Evolutionary conservation across 2,329 filamentous ascomycete species (phyloP).

Genomic region (Sarocladiaceae sp.): DNA sequence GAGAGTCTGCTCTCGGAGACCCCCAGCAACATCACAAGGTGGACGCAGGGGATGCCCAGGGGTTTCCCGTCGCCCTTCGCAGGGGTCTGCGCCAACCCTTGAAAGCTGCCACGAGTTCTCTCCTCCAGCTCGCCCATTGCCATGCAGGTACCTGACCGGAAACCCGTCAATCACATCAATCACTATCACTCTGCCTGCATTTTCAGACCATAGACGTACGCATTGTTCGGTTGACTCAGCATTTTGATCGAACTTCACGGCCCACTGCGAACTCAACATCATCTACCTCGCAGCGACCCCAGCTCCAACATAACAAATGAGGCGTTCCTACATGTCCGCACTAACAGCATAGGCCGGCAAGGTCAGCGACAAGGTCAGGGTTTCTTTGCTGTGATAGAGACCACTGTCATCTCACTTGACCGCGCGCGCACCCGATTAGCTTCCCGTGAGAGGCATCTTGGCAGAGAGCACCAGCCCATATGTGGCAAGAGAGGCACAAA

Average conservation of each 20-base stretch:
- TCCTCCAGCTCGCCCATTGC: background rate
- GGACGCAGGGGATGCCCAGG: background rate
- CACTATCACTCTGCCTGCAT: too few species aligned
- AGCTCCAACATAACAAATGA: background rate
- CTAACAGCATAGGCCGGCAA: too few species aligned
- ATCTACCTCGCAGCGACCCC: background rate
- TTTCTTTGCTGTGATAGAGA: background rate
- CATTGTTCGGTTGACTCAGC: too few species aligned
- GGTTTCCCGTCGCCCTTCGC: background rate
- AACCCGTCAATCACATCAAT: too few species aligned
- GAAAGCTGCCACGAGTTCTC: constrained; percentile 5
- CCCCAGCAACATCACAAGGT: background rate
- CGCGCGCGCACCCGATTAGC: too few species aligned
- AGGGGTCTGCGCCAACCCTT: background rate
- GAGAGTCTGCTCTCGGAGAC: background rate
- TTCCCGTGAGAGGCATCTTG: too few species aligned
- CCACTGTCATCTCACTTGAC: background rate
- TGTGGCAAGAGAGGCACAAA: too few species aligned
- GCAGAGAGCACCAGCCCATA: too few species aligned
- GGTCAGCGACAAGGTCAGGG: background rate
- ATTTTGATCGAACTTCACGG: background rate
- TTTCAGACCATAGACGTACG: too few species aligned
- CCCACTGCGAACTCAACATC: background rate
- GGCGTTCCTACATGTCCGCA: too few species aligned
- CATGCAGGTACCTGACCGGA: too few species aligned